Evolutionary conservation across 257 asterid genomes (phyloP), one percentile per base, ranked within the genome.

Genomic region (Lavandula angustifolia): DNA sequence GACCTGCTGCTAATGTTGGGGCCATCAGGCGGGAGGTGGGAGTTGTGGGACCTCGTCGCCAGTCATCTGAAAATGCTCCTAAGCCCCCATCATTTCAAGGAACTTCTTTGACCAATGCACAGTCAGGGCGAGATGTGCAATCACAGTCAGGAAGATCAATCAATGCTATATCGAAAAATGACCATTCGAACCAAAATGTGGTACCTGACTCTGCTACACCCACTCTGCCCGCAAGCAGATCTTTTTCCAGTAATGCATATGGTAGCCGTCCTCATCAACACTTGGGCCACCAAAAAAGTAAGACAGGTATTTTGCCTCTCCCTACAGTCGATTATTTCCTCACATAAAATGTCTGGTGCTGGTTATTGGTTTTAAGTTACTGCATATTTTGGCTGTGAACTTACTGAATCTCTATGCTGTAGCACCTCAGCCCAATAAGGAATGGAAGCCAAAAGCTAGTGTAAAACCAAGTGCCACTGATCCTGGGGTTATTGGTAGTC

Each of bases 21-120:
- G 95, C 95, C 67, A 90, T 94, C 70, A 86, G 80, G 73, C 86
- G 99, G 74, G 98, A 94, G 73, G 96, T 94, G 52, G 95, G 96
- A 18, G 95, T 86, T 54, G 97, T 88, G 67, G 98, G 99, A 47
- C 86, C 94, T 47, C 89, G 95, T 16, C 88, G 98, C 13, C 87
- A 84, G 71, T 75, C 84, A 38, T 66, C 80, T 79, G 95, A 81
- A 38, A 66, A 74, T 66, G 69, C 90, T 68, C 65, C 67, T 60
- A 79, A 75, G 60, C 56, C 61, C 49, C 62, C 76, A 2, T 67
- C 92, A 29, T 54, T 84, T 49, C 95, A 83, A 63, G 70, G 73
- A 76, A 70, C 75, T 54, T 60, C 92, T 11, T 60, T 76, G 75
- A 71, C 83, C 46, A 74, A 71, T 73, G 56, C 71, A 34, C 85